Evolutionary conservation across 2,329 filamentous ascomycete genomes (phyloP), one percentile per base, ranked within the genome.

Genomic region (Stagonosporopsis rhizophila): DNA sequence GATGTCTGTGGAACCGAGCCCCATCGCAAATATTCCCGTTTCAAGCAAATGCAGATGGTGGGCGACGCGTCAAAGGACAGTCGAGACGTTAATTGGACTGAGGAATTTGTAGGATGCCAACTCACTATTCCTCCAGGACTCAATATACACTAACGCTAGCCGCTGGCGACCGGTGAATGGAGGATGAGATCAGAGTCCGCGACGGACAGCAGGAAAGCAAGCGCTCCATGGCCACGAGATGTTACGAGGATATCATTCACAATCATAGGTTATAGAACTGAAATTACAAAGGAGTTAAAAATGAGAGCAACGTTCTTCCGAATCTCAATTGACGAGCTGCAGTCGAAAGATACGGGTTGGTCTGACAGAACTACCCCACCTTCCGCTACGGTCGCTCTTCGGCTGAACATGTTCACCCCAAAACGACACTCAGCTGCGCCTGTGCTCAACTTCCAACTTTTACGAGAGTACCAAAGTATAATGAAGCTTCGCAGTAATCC

Each of bases 41-140:
- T 47, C 30, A 20, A 23, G 35, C 14, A 8, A 32, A 28, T 23
- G 44, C 22, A 47, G 17, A 20, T 44, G 30, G 9, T 27, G 20
- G 11, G 5, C 14, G 9, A 22, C 20, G 25, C 37, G 28, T 27
- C 48, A 44, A 27, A 12, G 19, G 15, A 25, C 30, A 44, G 12
- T 6, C 12, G 34, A 25, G 11, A n/a, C 17, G 28, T n/a, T 41
- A 30, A 35, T 4, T 19, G 25, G 17, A 11, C 22, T 30, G 32
- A 30, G 27, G 22, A 32, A 38, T 12, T 30, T 22, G 39, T 28
- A 20, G 23, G 17, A 17, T 9, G 23, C 34, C 44, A 39, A 11
- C 34, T 39, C 23, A 47, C 4, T n/a, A 47, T 38, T 46, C 49
- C 42, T 45, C 15, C 27, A 41, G 42, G 41, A 52, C 42, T 46